phyloP scores from a whole-genome alignment of 208 protist genomes.

The Borovskyia barvae region DNA sequence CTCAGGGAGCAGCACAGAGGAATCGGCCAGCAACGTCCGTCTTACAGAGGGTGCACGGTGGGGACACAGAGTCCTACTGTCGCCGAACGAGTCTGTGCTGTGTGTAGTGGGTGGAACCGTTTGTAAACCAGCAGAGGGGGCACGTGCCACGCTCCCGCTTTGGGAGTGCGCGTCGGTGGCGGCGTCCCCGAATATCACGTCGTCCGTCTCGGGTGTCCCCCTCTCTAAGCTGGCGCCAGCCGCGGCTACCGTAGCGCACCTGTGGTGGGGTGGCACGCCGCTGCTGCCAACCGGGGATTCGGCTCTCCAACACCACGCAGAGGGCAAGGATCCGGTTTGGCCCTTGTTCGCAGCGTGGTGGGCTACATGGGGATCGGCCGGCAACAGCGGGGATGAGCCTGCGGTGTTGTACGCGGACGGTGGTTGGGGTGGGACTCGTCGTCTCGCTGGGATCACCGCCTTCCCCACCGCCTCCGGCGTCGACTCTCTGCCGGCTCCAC shows the following conservation, averaged over 20 bases:
- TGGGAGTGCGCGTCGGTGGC: constrained; percentile 4
- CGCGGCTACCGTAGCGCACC: no score
- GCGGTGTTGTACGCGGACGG: constrained; percentile 40
- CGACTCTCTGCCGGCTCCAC: background rate
- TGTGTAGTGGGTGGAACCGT: constrained; percentile 15
- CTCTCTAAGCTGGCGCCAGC: no score
- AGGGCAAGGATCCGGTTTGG: background rate
- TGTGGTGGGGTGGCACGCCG: constrained; percentile 4
- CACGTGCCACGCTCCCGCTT: background rate
- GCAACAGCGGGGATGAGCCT: constrained; percentile 12
- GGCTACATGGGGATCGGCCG: constrained; percentile 7
- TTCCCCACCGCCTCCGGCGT: constrained; percentile 13
- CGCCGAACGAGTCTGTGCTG: constrained; percentile 12
- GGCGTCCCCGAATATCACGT: background rate
- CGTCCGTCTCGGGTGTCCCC: no score
- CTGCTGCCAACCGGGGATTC: background rate
- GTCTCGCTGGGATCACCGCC: constrained; percentile 25
- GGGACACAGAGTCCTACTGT: constrained; percentile 16
- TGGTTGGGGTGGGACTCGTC: constrained; percentile 48
- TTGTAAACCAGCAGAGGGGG: background rate
- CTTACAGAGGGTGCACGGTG: constrained; percentile 10
- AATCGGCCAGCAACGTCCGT: background rate
- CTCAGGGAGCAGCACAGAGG: background rate
- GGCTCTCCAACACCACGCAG: background rate
- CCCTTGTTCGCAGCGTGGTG: constrained; percentile 25